Base-by-base conservation (phyloP, 2,329 filamentous ascomycete genomes). In the Beauveria brongniartii region DNA sequence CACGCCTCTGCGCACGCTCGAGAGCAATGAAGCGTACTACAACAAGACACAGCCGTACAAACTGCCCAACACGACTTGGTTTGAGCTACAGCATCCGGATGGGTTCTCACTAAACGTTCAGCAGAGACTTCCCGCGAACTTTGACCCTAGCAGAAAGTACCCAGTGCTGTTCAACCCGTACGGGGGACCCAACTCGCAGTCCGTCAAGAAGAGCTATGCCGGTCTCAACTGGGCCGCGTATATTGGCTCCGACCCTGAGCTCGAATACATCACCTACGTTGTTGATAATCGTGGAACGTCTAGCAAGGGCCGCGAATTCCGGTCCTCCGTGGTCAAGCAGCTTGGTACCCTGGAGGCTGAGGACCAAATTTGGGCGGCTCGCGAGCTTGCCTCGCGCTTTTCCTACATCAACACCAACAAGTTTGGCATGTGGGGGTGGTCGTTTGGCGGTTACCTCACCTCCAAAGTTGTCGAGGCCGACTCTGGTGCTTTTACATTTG, bases 261-360 rank as follows among this genome's bases (percentile, higher is more conserved):
- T 89, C 0, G 78, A 87, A 68, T 89, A 83, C 72, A 81, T 89
- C 55, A 82, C 82, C n/a, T 83, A 85, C 71, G 86, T 82, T 0
- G 82, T 90, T 7, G 87, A 90, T 70, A 86, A 86, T 69, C 84
- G 87, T 3, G 87, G 87, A 46, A 89, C 86, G 0, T 86, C 83
- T 0, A 82, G 75, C 72, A 82, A 85, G 64, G 87, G 87, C 5
- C 83, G 87, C 18, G 77, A 75, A 2, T 89, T 87, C 75, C 82
- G 86, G 1, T 77, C 80, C 1, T 67, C 77, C 1, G 85, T 89
- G 0, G 74, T 83, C 0, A 76, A 77, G 3, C 83, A 83, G 26
- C 80, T 90, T 0, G 87, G 87, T 16, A 77, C 80, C 37, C 77
- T 88, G 2, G 87, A 90, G 68, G 80, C 86, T 0, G 70, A 80